Base-by-base conservation (phyloP, 164 flowering plant genomes). In the Berberis thunbergii region DNA sequence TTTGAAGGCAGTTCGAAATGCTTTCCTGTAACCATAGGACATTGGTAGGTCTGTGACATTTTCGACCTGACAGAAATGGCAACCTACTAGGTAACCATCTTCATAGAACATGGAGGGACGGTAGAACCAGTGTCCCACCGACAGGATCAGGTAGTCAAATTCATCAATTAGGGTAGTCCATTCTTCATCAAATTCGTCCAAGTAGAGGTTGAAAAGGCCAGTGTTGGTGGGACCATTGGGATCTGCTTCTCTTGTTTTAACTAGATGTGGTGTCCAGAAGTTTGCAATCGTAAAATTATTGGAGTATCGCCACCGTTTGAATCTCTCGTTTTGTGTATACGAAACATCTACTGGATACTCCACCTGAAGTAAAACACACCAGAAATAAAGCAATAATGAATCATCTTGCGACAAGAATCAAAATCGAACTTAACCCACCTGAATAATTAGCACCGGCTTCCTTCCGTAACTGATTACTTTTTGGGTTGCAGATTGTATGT, bases 81-180 rank as follows among this genome's bases (percentile, higher is more conserved):
- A 86, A 2, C 91, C 96, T 0, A 69, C 64, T 0, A 84, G 9
- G 2, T 71, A 59, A 41, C 69, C 42, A 1, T 73, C 67, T 43
- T 84, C 86, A 13, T 81, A 81, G 67, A 67, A 86, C 39, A 83
- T 73, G 1, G 56, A 1, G 0, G 86, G 72, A 0, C 88, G 77
- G 52, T 10, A 73, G 75, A 86, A 88, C 96, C 96, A 86, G 60
- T 82, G 86, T 2, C 88, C 96, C 0, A 75, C 81, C 0, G 83
- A 82, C 67, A 88, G 58, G 74, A 88, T 77, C 26, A 84, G 43
- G 61, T 84, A 84, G 62, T 84, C 79, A 60, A 86, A 78, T n/a
- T 74, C 76, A 0, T 78, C 77, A 3, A 83, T 77, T 53, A 80
- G 69, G 49, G 81, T 59, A 0, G 75, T 60, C 86, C 84, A 80